Evolutionary conservation across 768 basidiomycete genomes (phyloP).

Genomic region (Leccinum longicurvipes): DNA sequence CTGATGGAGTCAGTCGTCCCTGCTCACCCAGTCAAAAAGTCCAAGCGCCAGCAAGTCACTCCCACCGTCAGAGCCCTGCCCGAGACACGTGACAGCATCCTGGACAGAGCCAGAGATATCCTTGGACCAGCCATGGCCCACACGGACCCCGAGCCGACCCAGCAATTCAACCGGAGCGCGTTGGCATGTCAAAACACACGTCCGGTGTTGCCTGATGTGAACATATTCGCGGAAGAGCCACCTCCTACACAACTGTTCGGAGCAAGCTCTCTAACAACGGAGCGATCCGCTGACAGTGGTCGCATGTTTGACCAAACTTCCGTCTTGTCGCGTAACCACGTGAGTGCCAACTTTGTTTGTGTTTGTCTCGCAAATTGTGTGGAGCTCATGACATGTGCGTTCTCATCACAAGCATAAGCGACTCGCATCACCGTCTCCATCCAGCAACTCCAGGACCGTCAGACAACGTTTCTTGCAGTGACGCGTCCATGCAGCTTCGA

Average conservation of each 20-base stretch:
- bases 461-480: constrained; percentile 13
- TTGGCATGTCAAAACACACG: constrained; percentile 18
- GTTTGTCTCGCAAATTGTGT: neutral
- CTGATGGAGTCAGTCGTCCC: constrained; percentile 54
- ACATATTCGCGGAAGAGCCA: constrained; percentile 9
- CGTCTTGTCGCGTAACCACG: neutral
- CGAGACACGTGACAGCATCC: constrained; percentile 44
- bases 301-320: constrained; percentile 22
- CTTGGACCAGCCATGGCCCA: constrained; percentile 19
- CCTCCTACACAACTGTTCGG: constrained; percentile 40
- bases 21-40: constrained; percentile 45
- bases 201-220: neutral
- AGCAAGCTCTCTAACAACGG: constrained; percentile 31
- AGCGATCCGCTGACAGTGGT: neutral
- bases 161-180: constrained; percentile 33
- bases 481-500: neutral
- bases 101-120: constrained; percentile 37
- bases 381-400: neutral
- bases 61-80: constrained; percentile 46
- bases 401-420: constrained; percentile 12
- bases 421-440: constrained; percentile 6
- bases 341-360: constrained; percentile 5
- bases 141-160: constrained; percentile 22
- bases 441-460: constrained; percentile 2
- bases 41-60: constrained; percentile 34